Base-by-base conservation (phyloP, 2,329 filamentous ascomycete genomes). In the Bipolaris oryzae region DNA sequence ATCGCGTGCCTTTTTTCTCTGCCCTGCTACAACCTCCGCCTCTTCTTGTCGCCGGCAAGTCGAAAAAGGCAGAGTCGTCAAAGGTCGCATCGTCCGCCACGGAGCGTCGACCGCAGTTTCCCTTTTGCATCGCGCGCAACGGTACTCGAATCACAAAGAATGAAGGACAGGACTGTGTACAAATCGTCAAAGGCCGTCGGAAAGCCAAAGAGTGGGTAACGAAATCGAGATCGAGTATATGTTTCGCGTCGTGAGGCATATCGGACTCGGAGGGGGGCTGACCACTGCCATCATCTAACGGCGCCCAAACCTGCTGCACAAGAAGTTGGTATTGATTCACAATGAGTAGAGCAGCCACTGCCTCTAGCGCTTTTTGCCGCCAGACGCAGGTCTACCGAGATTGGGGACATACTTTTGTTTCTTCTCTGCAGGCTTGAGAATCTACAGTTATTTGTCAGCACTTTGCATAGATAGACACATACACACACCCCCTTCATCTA, bases 351-450 rank as follows among this genome's bases (percentile, higher is more conserved):
- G 56, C 56, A 38, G 84, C 71, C 72, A 86, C 63, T 68, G 85
- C 82, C 88, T 88, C 80, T 85, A 67, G 50, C 61, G 87, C 78
- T 85, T 84, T 79, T 88, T 90, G 82, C 85, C 83, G 79, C 87
- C 85, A 84, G 86, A 88, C 80, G 85, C 82, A 78, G 86, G 85
- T 82, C 84, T 85, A 81, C 85, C 87, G 80, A 89, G 84, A 82
- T 84, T 84, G 82, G 87, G 85, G 77, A 96, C 93, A 85, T 96
- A 98, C 93, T 98, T 98, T 91, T 97, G 94, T 89, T 99, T 99
- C 89, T 99, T 99, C 87, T 99, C 95, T 80, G 95, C 95, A 75
- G 95, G 95, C 85, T 98, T 99, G 83, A 99, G 85, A 77, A 99
- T 98, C 92, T 96, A 55, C 10, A 41, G 15, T 13, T 21, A 25